These are phyloP conservation scores for Xenoacremonium recifei DNA, from an alignment of 2,329 filamentous ascomycete species.

Conservation along the genomic window DNA sequence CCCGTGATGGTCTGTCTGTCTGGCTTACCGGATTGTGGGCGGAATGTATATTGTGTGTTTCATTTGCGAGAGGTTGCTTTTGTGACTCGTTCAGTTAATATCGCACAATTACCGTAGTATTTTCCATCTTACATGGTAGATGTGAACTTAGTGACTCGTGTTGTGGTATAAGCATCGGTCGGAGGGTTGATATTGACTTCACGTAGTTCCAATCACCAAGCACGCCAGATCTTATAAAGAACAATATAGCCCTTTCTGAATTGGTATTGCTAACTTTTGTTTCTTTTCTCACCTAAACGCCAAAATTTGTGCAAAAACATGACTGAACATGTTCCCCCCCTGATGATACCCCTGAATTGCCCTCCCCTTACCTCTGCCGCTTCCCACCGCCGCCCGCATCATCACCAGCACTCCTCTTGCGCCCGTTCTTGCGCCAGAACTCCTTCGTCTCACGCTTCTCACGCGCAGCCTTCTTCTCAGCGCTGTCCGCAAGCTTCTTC, in stretches of 20 bases:
- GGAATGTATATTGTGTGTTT: slow-evolving; percentile 25
- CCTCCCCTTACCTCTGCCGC: slow-evolving; percentile 28
- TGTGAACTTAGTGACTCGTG: too few species aligned
- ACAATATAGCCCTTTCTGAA: too few species aligned
- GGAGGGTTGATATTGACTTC: too few species aligned
- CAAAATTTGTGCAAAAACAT: too few species aligned
- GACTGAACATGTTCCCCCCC: too few species aligned
- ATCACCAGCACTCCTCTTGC: slow-evolving; percentile 53
- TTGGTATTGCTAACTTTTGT: too few species aligned
- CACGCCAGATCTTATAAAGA: too few species aligned
- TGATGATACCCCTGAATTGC: too few species aligned
- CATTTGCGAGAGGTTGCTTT: slow-evolving; percentile 10
- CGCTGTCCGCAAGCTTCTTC: slow-evolving; percentile 76
- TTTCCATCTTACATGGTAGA: slow-evolving; percentile 4
- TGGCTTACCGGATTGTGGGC: slow-evolving; percentile 25
- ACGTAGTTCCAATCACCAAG: too few species aligned
- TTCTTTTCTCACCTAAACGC: too few species aligned
- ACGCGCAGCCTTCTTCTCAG: slow-evolving; percentile 80
- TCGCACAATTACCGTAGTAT: slow-evolving; percentile 22
- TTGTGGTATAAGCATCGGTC: too few species aligned
- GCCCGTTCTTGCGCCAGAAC: slow-evolving; percentile 89
- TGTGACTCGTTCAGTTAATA: slow-evolving; percentile 17
- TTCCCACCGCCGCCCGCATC: slow-evolving; percentile 38
- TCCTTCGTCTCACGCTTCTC: slow-evolving; percentile 93
- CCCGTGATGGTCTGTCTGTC: slow-evolving; percentile 19